phyloP scores from a whole-genome alignment of 2,329 filamentous ascomycete genomes.

The Xylariomycetidae sp. region DNA sequence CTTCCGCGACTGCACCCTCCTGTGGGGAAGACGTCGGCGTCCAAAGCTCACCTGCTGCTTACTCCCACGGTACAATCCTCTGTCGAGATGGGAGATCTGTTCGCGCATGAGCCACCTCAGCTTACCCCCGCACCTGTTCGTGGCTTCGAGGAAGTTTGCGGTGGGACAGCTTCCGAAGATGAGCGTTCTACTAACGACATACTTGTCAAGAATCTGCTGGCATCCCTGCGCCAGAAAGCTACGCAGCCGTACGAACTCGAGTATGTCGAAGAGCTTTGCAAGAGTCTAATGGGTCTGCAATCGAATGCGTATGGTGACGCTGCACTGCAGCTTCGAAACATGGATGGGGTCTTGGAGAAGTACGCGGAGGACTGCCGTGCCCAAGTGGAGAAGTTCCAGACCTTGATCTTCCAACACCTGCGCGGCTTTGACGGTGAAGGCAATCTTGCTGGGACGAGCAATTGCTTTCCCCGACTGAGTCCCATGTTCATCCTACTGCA shows the following conservation, averaged over 20 bases:
- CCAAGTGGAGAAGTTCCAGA: background rate
- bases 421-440: background rate
- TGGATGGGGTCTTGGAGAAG: background rate
- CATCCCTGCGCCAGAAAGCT: background rate
- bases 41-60: background rate
- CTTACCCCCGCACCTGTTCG: background rate
- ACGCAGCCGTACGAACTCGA: background rate
- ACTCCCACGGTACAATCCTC: background rate
- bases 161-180: background rate
- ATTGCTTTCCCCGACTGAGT: background rate
- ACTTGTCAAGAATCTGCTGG: background rate
- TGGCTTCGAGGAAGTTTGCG: background rate
- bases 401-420: background rate
- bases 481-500: slow-evolving; percentile 27
- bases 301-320: background rate
- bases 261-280: background rate
- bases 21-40: background rate
- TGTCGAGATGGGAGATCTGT: background rate
- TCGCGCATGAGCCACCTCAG: background rate
- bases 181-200: background rate
- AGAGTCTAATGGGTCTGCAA: background rate
- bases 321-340: background rate
- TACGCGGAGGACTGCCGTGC: background rate
- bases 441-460: background rate
- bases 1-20: background rate